Percentiles rank a stretch among this genome's conserved stretches.
Conservation (phyloP, 2,329 filamentous ascomycete species). For the Nectriaceae sp. region DNA sequence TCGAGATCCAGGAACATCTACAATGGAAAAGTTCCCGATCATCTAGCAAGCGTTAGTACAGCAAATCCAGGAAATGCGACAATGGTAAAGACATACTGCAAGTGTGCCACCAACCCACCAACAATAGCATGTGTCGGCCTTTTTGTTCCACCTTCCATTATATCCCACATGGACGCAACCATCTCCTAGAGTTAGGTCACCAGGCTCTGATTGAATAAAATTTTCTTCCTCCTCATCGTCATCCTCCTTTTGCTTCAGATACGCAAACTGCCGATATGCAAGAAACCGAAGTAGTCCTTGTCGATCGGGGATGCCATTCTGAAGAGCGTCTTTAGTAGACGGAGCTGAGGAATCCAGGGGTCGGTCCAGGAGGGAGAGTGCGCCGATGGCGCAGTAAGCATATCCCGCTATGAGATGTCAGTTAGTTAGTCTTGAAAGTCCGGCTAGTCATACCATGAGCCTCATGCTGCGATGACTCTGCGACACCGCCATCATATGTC, state of each 20-base stretch:
- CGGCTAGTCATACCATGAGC: slow-evolving; percentile 67
- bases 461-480: slow-evolving; percentile 77
- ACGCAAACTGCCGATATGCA: slow-evolving; percentile 64
- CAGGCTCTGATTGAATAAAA: slow-evolving; percentile 37
- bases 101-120: slow-evolving; percentile 84
- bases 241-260: slow-evolving; percentile 50
- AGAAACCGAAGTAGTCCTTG: slow-evolving; percentile 54
- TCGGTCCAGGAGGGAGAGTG: slow-evolving; percentile 73
- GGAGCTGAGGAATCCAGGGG: slow-evolving; percentile 41
- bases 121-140: slow-evolving; percentile 91
- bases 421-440: slow-evolving; percentile 7
- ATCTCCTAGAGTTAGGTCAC: slow-evolving; percentile 35
- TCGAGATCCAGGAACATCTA: slow-evolving; percentile 63
- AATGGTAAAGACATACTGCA: slow-evolving; percentile 36
- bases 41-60: slow-evolving; percentile 45
- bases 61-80: background rate
- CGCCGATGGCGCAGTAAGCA: slow-evolving; percentile 83
- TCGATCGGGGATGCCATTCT: slow-evolving; percentile 37
- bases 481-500: slow-evolving; percentile 84
- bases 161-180: slow-evolving; percentile 65
- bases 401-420: slow-evolving; percentile 67
- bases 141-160: slow-evolving; percentile 89
- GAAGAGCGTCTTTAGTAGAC: slow-evolving; percentile 27
- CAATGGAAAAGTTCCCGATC: slow-evolving; percentile 57
- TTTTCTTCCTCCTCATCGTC: slow-evolving; percentile 47